Conservation (phyloP, 164 flowering plant genomes). For the Nymphaea colorata region DNA sequence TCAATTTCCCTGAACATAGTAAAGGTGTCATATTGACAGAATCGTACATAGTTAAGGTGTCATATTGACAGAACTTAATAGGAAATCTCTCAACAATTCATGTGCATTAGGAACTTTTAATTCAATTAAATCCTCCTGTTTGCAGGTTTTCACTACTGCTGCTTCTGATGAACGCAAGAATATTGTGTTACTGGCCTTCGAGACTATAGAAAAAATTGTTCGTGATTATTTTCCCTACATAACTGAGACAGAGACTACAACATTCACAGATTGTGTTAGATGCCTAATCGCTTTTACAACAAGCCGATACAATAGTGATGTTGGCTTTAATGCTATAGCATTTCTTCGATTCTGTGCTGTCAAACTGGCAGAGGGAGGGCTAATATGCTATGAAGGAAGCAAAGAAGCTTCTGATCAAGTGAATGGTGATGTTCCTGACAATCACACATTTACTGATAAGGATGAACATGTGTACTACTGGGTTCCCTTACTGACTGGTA, state of each 20-base stretch:
- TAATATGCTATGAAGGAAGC: slow-evolving; percentile 49
- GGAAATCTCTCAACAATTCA: too few species aligned
- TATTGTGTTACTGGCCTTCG: slow-evolving; percentile 85
- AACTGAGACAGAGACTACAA: slow-evolving; percentile 90
- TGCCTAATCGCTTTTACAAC: slow-evolving; percentile 93
- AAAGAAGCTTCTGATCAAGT: slow-evolving; percentile 19
- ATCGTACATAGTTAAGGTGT: too few species aligned
- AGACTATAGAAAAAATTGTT: slow-evolving; percentile 96
- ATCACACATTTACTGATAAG: slow-evolving; percentile 30
- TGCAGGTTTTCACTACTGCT: slow-evolving; percentile 88
- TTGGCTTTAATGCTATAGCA: slow-evolving; percentile 96
- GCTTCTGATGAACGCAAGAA: slow-evolving; percentile 97
- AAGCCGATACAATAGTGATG: slow-evolving; percentile 88
- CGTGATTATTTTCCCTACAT: slow-evolving; percentile 92
- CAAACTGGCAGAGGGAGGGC: slow-evolving; percentile 93
- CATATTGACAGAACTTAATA: too few species aligned
- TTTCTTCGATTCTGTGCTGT: slow-evolving; percentile 97
- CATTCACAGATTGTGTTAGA: slow-evolving; percentile 92
- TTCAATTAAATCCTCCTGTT: background rate
- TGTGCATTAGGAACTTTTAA: background rate
- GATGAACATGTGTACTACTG: slow-evolving; percentile 77
- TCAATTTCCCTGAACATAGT: too few species aligned
- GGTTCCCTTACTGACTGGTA: slow-evolving; percentile 94
- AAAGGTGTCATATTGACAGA: too few species aligned
- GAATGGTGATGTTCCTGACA: slow-evolving; percentile 30